Evolutionary conservation across 371 early-diverging fungal genomes (phyloP).

Genomic region (Batkoa obscura): DNA sequence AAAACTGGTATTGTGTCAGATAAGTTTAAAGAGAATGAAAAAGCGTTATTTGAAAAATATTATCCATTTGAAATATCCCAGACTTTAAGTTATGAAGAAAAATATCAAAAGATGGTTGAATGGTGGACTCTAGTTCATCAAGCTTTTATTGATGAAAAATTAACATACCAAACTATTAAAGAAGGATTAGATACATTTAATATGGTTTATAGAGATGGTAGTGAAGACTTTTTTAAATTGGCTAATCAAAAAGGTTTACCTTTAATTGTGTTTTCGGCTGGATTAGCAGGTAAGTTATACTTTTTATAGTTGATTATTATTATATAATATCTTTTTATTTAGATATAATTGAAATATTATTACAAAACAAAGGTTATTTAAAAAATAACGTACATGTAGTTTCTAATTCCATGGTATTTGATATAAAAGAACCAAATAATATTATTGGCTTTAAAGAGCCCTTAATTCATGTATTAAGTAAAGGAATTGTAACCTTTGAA

Average conservation of each 20-base stretch:
- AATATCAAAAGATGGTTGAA: constrained; percentile 40
- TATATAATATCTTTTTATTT: background rate
- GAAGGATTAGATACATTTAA: constrained; percentile 28
- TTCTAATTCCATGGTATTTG: constrained; percentile 49
- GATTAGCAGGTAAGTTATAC: constrained; percentile 24
- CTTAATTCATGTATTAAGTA: constrained; percentile 57
- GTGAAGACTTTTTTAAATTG: constrained; percentile 19
- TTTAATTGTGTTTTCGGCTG: constrained; percentile 55
- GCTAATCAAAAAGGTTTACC: constrained; percentile 24
- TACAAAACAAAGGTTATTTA: constrained; percentile 17
- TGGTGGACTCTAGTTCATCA: constrained; percentile 54
- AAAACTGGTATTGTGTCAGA: constrained; percentile 15
- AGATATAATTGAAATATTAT: constrained; percentile 42
- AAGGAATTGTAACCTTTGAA: constrained; percentile 36
- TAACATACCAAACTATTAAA: constrained; percentile 26
- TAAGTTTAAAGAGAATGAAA: constrained; percentile 23
- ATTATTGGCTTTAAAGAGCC: constrained; percentile 38
- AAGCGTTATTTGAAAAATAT: constrained; percentile 30
- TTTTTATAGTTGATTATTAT: background rate
- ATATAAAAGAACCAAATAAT: constrained; percentile 16
- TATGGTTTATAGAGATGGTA: constrained; percentile 24
- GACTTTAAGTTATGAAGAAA: constrained; percentile 27
- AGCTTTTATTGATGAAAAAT: constrained; percentile 20
- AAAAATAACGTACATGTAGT: constrained; percentile 44
- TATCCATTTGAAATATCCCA: constrained; percentile 51